These are phyloP conservation scores for Punctularia strigosozonata DNA, from an alignment of 768 basidiomycete genomes.

Conservation along the genomic window DNA sequence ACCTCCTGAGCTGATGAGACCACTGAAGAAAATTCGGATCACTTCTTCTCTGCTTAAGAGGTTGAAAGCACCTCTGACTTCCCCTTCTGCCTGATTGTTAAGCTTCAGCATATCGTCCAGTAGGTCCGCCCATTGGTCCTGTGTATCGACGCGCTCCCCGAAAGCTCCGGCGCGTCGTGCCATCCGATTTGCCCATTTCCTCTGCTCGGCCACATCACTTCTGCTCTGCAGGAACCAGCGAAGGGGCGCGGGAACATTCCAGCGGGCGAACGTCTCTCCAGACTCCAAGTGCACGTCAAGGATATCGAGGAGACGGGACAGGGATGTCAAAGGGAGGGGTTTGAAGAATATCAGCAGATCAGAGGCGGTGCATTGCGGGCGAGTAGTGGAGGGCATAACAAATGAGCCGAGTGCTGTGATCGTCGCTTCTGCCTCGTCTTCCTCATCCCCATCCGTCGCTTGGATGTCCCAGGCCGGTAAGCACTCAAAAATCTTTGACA, in stretches of 20 bases:
- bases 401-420: conserved; percentile 70
- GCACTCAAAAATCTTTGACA: conserved; percentile 93
- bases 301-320: conserved; percentile 80
- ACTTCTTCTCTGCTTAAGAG: conserved; percentile 61
- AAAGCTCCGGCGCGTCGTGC: conserved; percentile 54
- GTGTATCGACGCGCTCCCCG: conserved; percentile 38
- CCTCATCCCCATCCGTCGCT: conserved; percentile 44
- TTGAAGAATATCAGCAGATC: conserved; percentile 78
- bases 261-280: conserved; percentile 83
- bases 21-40: conserved; percentile 73
- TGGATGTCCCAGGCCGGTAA: conserved; percentile 79
- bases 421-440: conserved; percentile 74
- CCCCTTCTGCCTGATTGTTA: conserved; percentile 47
- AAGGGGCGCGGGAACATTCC: conserved; percentile 74
- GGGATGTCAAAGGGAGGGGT: conserved; percentile 57
- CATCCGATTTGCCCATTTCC: conserved; percentile 80
- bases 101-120: conserved; percentile 87
- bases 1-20: conserved; percentile 82
- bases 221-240: conserved; percentile 86
- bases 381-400: conserved; percentile 60
- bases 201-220: conserved; percentile 54
- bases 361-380: conserved; percentile 41
- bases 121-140: conserved; percentile 79
- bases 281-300: conserved; percentile 91
- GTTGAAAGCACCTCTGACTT: conserved; percentile 70